These are phyloP conservation scores for Raphanus sativus DNA, from an alignment of 345 rosid genomes.

Conservation along the genomic window DNA sequence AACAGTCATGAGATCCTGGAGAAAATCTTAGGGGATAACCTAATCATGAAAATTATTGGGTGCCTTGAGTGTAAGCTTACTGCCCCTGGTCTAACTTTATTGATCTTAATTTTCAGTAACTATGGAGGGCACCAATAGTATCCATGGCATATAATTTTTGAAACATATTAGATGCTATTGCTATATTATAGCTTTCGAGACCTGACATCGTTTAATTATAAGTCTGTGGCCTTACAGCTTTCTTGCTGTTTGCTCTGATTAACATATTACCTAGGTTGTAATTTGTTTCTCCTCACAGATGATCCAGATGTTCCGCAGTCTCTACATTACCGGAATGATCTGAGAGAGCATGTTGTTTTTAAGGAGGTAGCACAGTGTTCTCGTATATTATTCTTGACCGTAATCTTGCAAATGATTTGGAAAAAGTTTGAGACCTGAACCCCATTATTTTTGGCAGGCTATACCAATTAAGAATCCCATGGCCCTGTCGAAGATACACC, in stretches of 20 bases:
- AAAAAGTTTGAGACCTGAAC: conserved; percentile 6
- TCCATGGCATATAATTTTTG: not conserved
- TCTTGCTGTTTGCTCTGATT: conserved; percentile 13
- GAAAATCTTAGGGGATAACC: conserved; percentile 76
- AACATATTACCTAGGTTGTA: too few species aligned
- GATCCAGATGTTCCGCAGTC: conserved; percentile 65
- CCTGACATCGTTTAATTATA: not conserved
- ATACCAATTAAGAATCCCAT: conserved; percentile 68
- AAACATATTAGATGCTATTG: conserved; percentile 8
- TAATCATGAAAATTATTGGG: conserved; percentile 84
- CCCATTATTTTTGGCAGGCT: conserved; percentile 51
- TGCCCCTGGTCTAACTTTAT: conserved; percentile 2
- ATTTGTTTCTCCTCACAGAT: too few species aligned
- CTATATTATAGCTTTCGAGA: not conserved
- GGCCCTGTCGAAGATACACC: conserved; percentile 85
- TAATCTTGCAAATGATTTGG: not conserved
- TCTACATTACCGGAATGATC: conserved; percentile 68
- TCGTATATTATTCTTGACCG: not conserved
- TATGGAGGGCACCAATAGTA: not conserved
- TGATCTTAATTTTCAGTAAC: conserved; percentile 13
- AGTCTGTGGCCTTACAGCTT: not conserved
- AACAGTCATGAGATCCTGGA: conserved; percentile 78
- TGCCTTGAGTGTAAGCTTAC: conserved; percentile 83
- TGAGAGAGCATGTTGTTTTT: conserved; percentile 73
- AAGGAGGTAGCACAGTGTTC: conserved; percentile 68